A percentile compares a stretch with the other conserved stretches of the same genome.
Evolutionary conservation across 2,329 filamentous ascomycete species (phyloP).

Genomic region (Rhynchosporium secalis): DNA sequence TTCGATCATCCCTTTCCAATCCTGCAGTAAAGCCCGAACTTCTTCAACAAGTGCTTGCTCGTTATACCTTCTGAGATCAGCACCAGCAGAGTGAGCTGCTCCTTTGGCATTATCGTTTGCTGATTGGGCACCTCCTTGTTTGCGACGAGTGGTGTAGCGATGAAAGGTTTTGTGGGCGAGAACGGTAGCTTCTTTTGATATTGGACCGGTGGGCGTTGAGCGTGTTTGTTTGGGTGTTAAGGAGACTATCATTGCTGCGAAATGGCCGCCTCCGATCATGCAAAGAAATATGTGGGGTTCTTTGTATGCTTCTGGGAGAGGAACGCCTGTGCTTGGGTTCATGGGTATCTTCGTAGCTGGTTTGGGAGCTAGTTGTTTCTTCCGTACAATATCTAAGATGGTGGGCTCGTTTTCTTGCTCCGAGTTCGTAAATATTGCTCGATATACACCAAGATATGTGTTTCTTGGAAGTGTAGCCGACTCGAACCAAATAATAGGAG

Average conservation of each 20-base stretch:
- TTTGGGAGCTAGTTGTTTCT: conserved; percentile 73
- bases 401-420: conserved; percentile 66
- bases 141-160: conserved; percentile 90
- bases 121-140: conserved; percentile 94
- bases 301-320: conserved; percentile 57
- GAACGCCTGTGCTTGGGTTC: conserved; percentile 57
- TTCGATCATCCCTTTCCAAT: conserved; percentile 87
- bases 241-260: conserved; percentile 93
- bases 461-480: conserved; percentile 74
- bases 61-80: conserved; percentile 87
- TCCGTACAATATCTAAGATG: conserved; percentile 67
- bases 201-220: conserved; percentile 61
- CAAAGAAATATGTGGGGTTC: conserved; percentile 91
- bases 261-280: conserved; percentile 98
- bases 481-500: conserved; percentile 82
- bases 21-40: conserved; percentile 73
- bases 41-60: conserved; percentile 89
- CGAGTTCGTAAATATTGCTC: conserved; percentile 71
- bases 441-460: conserved; percentile 81
- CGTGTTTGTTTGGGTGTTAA: conserved; percentile 78
- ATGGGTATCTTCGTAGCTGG: conserved; percentile 48
- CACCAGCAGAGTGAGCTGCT: conserved; percentile 89
- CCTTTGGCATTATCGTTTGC: conserved; percentile 94
- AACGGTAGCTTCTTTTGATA: conserved; percentile 84
- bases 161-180: conserved; percentile 98